Percentiles rank a stretch among this genome's conserved stretches.
phyloP scores from a whole-genome alignment of 2,329 filamentous ascomycete genomes.

The Sporothrix phasma region DNA sequence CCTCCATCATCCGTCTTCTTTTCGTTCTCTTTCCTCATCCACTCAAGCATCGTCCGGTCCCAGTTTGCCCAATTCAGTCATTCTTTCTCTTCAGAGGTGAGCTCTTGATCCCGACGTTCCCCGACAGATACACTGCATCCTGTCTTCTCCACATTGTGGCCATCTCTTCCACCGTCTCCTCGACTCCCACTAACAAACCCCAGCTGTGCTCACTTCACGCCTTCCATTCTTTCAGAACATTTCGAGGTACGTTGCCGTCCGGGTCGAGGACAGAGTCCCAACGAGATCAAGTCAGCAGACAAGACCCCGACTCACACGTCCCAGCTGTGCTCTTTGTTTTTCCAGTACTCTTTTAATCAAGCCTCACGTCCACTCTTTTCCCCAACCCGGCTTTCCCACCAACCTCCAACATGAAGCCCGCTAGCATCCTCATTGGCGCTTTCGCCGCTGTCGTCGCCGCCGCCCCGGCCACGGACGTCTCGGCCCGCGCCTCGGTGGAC shows the following conservation, averaged over 20 bases:
- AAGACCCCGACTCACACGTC: not conserved
- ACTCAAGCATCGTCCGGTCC: slow-evolving; percentile 24
- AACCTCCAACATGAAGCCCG: slow-evolving; percentile 38
- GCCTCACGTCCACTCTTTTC: no score
- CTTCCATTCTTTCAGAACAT: slow-evolving; percentile 31
- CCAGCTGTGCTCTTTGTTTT: slow-evolving; percentile 35
- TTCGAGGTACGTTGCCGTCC: slow-evolving; percentile 28
- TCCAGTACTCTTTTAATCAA: slow-evolving; percentile 26
- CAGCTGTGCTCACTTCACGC: slow-evolving; percentile 42
- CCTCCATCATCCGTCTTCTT: slow-evolving; percentile 16
- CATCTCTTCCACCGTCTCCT: not conserved
- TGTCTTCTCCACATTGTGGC: not conserved
- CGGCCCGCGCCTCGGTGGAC: slow-evolving; percentile 31
- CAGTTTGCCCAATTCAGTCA: slow-evolving; percentile 27
- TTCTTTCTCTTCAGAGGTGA: slow-evolving; percentile 40
- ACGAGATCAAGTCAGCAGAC: not conserved
- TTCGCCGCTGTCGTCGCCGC: slow-evolving; percentile 36
- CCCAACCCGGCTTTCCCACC: slow-evolving; percentile 16
- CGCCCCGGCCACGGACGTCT: slow-evolving; percentile 32
- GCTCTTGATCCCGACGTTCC: slow-evolving; percentile 16
- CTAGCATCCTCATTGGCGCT: slow-evolving; percentile 34
- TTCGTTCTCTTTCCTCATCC: slow-evolving; percentile 27
- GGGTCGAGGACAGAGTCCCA: not conserved
- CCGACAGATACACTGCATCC: not conserved
- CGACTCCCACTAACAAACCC: slow-evolving; percentile 3